Evolutionary conservation across 2,329 filamentous ascomycete species (phyloP).

Genomic region (Pseudogymnoascus sp.): DNA sequence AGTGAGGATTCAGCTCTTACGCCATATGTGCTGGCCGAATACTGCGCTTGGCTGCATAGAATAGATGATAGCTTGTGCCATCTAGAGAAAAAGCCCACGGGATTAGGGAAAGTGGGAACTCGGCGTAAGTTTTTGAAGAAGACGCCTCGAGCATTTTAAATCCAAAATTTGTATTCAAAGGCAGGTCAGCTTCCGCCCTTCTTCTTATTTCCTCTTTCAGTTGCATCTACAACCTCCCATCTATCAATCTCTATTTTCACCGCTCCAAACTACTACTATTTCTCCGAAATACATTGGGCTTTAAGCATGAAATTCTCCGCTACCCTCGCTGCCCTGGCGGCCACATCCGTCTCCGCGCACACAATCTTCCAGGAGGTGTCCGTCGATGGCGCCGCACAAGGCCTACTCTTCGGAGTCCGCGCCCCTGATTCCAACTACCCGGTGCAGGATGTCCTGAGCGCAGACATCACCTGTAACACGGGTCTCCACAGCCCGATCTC

Average conservation of each 20-base stretch:
- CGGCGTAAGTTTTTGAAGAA: neutral
- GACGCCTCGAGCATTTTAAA: neutral
- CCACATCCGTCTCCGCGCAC: slow-evolving; percentile 31
- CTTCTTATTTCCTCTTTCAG: neutral
- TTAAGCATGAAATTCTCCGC: slow-evolving; percentile 1
- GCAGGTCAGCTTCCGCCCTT: neutral
- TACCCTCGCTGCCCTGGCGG: slow-evolving; percentile 15
- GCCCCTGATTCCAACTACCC: slow-evolving; percentile 42
- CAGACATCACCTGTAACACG: slow-evolving; percentile 40
- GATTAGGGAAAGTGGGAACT: neutral
- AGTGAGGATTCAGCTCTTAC: neutral
- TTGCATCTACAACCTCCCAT: neutral
- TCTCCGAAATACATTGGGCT: neutral
- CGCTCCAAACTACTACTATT: neutral
- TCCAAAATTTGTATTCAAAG: neutral
- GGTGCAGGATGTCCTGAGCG: slow-evolving; percentile 39
- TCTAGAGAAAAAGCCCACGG: neutral
- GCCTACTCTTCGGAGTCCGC: slow-evolving; percentile 41
- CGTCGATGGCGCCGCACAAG: slow-evolving; percentile 41
- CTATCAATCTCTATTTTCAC: neutral
- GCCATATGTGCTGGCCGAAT: neutral
- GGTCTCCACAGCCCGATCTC: slow-evolving; percentile 30
- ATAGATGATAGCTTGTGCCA: slow-evolving; percentile 7
- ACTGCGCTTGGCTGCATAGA: slow-evolving; percentile 7
- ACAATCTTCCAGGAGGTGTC: slow-evolving; percentile 39